Evolutionary conservation across 2,329 filamentous ascomycete species (phyloP), one percentile per base, ranked within the genome.

Genomic region (Colletotrichum scovillei): DNA sequence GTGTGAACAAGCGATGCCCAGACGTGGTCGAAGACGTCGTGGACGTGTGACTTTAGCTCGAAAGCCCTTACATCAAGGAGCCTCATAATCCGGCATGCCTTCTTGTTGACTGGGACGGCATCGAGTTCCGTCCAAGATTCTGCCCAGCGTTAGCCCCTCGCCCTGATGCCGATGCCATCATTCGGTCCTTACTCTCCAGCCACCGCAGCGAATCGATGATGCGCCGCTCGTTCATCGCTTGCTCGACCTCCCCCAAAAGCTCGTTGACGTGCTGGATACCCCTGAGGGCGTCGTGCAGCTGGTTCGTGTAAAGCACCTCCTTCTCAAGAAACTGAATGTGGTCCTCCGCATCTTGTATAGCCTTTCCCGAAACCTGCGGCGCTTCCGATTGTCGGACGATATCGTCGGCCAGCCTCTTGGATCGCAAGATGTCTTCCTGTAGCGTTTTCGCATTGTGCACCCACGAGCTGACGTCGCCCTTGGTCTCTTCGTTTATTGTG

Each of bases 381-480:
- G 87, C 90, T 78, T 96, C 93, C 65, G 95, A 92, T 78, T 95
- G 90, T 57, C 92, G 89, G 5, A 96, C 89, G 72, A 98, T 97
- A 71, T 95, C 92, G 78, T 92, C 92, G 26, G 96, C 95, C 46
- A 95, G 92, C 19, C 90, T 88, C 78, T 94, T 92, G 28, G 95
- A 96, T 59, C 91, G 90, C 78, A 94, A 91, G 76, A 98, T 96
- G 79, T 98, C 96, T 74, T 92, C 90, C 81, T 97, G 94, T 8
- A 98, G 89, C 65, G 92, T 91, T 82, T 94, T 94, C 60, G 95
- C 95, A 81, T 97, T 94, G 64, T 88, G 85, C 69, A 97, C 94
- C 96, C 96, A 98, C 64, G 92, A 90, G 79, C 95, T 93, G 63
- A 98, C 93, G 78, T 97, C 93, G 52, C 92, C 90, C 69, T 92